A percentile compares a stretch with the other conserved stretches of the same genome.
Evolutionary conservation across 495 filamentous ascomycete genomes (phyloP).

Genomic region (Staphylotrichum longicolle): DNA sequence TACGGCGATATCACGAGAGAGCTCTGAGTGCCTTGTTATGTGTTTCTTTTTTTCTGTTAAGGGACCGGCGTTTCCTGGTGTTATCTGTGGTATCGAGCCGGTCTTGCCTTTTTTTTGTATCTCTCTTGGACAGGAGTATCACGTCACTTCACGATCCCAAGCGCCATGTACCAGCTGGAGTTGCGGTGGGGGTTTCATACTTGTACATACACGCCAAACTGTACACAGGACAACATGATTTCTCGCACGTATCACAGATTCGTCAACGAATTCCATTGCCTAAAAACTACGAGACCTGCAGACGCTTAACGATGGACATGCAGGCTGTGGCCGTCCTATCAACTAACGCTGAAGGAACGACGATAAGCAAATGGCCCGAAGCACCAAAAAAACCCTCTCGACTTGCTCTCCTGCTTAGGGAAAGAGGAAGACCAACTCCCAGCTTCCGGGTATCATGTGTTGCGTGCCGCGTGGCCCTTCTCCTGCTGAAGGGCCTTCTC

Average conservation of each 20-base stretch:
- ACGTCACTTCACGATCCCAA: neutral
- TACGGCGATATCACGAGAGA: constrained; percentile 31
- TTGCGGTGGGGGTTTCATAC: no score
- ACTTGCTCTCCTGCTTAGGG: constrained; percentile 14
- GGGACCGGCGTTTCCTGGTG: no score
- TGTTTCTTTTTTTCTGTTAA: no score
- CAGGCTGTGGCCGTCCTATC: constrained; percentile 23
- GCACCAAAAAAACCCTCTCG: constrained; percentile 21
- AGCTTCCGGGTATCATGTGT: constrained; percentile 35
- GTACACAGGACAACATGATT: neutral
- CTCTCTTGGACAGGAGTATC: neutral
- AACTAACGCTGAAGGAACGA: constrained; percentile 25
- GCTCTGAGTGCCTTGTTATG: constrained; percentile 9
- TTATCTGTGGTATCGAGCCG: no score
- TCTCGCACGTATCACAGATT: neutral
- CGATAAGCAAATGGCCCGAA: constrained; percentile 24
- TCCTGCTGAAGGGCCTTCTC: constrained; percentile 10
- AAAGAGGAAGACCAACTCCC: constrained; percentile 24
- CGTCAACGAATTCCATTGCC: constrained; percentile 28
- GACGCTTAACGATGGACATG: constrained; percentile 30
- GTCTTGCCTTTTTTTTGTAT: no score
- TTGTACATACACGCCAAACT: neutral
- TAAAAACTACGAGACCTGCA: constrained; percentile 25
- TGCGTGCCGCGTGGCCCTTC: constrained; percentile 25
- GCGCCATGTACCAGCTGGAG: no score